Evolutionary conservation across 805 yeast genomes (phyloP).

Genomic region (Ogataea thermomethanolica): DNA sequence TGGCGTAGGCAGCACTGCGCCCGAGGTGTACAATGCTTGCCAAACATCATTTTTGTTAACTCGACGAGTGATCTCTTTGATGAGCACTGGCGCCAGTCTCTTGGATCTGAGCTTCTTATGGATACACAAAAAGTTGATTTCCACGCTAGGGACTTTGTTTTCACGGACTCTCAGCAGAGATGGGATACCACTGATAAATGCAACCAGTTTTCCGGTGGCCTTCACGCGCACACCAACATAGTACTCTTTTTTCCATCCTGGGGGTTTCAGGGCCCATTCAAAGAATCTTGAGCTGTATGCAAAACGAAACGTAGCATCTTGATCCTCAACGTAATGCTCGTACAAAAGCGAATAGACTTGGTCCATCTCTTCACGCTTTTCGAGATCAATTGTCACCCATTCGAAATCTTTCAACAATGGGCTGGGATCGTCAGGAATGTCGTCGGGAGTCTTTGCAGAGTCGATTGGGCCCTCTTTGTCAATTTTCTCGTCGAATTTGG

Average conservation of each 20-base stretch:
- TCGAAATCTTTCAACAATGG: conserved; percentile 77
- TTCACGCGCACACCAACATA: conserved; percentile 89
- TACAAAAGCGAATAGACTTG: conserved; percentile 79
- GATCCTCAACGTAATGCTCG: conserved; percentile 93
- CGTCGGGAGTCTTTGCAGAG: conserved; percentile 57
- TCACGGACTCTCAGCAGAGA: conserved; percentile 56
- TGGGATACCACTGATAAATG: conserved; percentile 91
- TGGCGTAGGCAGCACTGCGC: conserved; percentile 89
- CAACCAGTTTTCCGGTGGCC: conserved; percentile 72
- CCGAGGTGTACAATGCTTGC: conserved; percentile 96
- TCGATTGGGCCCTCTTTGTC: conserved; percentile 82
- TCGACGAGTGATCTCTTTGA: conserved; percentile 90
- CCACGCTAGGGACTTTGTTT: conserved; percentile 58
- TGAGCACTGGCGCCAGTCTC: conserved; percentile 89
- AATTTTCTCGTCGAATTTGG: conserved; percentile 65
- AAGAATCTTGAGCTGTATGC: conserved; percentile 80
- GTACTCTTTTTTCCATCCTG: conserved; percentile 90
- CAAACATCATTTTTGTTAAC: conserved; percentile 81
- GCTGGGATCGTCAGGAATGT: conserved; percentile 67
- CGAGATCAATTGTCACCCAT: conserved; percentile 79
- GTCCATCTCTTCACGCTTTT: conserved; percentile 51
- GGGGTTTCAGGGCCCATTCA: conserved; percentile 91
- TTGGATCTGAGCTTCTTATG: conserved; percentile 93
- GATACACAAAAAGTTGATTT: conserved; percentile 89
- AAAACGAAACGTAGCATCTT: conserved; percentile 87